phyloP scores from a whole-genome alignment of 176 grass and related monocot genomes.

The Cymbopogon citratus region DNA sequence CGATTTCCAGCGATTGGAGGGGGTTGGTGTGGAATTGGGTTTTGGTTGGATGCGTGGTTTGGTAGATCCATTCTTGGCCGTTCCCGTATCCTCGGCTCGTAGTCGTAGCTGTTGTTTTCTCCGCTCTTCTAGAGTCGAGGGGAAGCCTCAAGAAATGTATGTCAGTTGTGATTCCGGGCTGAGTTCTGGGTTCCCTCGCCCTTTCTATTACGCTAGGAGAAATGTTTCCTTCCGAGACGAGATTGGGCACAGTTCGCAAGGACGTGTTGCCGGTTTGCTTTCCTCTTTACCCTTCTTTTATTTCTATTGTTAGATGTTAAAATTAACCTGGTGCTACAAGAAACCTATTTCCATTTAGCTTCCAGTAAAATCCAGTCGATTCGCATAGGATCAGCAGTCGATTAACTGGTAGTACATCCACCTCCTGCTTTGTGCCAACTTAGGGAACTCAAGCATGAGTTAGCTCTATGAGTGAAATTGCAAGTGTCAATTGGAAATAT shows the following conservation, averaged over 20 bases:
- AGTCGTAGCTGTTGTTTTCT: not conserved
- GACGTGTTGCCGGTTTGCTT: not conserved
- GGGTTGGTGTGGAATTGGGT: not conserved
- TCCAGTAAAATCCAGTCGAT: not conserved
- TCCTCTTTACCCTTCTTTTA: not conserved
- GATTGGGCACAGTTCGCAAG: not conserved
- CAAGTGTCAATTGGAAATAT: not conserved
- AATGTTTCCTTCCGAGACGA: not conserved
- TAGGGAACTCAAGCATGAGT: not conserved
- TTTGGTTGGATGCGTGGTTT: too few relatives aligned
- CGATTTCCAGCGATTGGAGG: not conserved
- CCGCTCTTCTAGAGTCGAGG: not conserved
- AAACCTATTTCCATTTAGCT: not conserved
- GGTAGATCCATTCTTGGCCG: constrained; percentile 14
- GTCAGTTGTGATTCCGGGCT: not conserved
- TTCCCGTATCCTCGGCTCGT: not conserved
- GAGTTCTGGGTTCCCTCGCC: not conserved
- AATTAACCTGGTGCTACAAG: not conserved
- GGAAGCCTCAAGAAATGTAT: not conserved
- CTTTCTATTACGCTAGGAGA: not conserved
- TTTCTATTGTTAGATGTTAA: not conserved
- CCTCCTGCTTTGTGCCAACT: not conserved
- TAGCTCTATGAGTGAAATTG: not conserved
- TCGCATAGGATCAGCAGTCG: not conserved
- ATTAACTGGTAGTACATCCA: not conserved